Conservation (phyloP, 2,329 filamentous ascomycete genomes). For the Sphaerulina vaccinii region DNA sequence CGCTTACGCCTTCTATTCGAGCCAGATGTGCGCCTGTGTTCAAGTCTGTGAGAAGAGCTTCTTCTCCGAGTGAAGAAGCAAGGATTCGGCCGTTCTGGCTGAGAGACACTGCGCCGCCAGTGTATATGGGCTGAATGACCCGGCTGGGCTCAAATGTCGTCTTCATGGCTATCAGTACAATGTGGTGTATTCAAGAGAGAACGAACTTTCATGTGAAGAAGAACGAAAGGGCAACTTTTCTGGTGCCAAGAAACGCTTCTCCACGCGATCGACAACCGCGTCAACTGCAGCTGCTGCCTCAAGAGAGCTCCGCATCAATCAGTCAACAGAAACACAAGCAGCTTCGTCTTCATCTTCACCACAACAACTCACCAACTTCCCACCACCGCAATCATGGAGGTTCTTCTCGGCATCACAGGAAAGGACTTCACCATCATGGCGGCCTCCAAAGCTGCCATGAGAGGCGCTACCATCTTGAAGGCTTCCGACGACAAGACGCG, state of each 20-base stretch:
- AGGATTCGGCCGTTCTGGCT: conserved; percentile 79
- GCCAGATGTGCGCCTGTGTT: conserved; percentile 78
- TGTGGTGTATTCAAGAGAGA: neutral
- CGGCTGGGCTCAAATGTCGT: conserved; percentile 85
- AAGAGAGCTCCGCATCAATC: neutral
- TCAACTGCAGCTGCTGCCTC: conserved; percentile 11
- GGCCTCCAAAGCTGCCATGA: conserved; percentile 96
- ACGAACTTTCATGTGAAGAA: conserved; percentile 17
- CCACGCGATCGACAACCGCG: neutral
- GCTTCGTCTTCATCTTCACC: conserved; percentile 14
- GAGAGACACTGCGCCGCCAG: conserved; percentile 81
- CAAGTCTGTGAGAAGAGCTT: conserved; percentile 83
- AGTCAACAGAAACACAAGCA: conserved; percentile 1
- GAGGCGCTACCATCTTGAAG: conserved; percentile 94
- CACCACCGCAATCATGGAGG: conserved; percentile 59
- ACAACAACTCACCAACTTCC: conserved; percentile 2
- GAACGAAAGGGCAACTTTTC: conserved; percentile 11
- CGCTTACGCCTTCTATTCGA: conserved; percentile 77
- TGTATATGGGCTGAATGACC: conserved; percentile 89
- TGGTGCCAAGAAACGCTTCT: neutral
- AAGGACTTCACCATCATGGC: conserved; percentile 99
- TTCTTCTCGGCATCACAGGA: conserved; percentile 95
- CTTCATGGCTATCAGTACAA: too few relatives aligned
- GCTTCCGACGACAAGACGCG: conserved; percentile 95
- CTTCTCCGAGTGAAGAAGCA: conserved; percentile 86